phyloP scores from a whole-genome alignment of 1,139 yeast genomes.

The Waltiozyma sp. region DNA sequence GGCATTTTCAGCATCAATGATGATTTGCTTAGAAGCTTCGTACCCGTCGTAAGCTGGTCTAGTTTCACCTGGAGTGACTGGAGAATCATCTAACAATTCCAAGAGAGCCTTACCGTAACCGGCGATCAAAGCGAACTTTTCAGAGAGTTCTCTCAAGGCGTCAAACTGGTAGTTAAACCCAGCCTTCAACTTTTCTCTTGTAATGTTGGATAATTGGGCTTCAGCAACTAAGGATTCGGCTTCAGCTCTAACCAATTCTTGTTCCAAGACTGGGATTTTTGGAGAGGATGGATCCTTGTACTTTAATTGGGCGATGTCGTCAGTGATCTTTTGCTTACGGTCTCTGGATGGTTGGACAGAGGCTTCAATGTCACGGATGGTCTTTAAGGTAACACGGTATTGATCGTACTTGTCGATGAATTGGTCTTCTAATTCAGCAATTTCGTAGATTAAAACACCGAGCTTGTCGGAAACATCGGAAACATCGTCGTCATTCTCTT shows the following conservation, averaged over 20 bases:
- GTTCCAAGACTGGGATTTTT: slow-evolving; percentile 89
- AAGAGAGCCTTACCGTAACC: slow-evolving; percentile 97
- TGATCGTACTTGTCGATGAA: slow-evolving; percentile 96
- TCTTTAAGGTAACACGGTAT: slow-evolving; percentile 90
- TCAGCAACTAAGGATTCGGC: slow-evolving; percentile 98
- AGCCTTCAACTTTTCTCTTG: slow-evolving; percentile 95
- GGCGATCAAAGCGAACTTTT: slow-evolving; percentile 92
- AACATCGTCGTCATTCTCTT: slow-evolving; percentile 94
- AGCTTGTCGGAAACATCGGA: slow-evolving; percentile 94
- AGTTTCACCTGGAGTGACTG: slow-evolving; percentile 98
- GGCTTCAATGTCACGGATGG: slow-evolving; percentile 92
- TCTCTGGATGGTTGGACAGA: slow-evolving; percentile 98
- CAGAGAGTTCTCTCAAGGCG: slow-evolving; percentile 91
- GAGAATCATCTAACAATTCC: slow-evolving; percentile 90
- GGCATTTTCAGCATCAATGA: slow-evolving; percentile 93
- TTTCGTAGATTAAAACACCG: slow-evolving; percentile 91
- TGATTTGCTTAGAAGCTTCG: slow-evolving; percentile 95
- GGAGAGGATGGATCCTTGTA: slow-evolving; percentile 98
- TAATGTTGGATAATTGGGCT: slow-evolving; percentile 95
- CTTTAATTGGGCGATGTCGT: slow-evolving; percentile 93
- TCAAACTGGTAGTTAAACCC: slow-evolving; percentile 97
- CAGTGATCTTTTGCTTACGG: slow-evolving; percentile 94
- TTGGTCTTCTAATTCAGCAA: slow-evolving; percentile 96
- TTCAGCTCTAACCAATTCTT: slow-evolving; percentile 97
- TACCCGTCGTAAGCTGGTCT: slow-evolving; percentile 98